These are phyloP conservation scores for Aspergillus carbonarius DNA, from an alignment of 2,329 filamentous ascomycete species.

Conservation along the genomic window DNA sequence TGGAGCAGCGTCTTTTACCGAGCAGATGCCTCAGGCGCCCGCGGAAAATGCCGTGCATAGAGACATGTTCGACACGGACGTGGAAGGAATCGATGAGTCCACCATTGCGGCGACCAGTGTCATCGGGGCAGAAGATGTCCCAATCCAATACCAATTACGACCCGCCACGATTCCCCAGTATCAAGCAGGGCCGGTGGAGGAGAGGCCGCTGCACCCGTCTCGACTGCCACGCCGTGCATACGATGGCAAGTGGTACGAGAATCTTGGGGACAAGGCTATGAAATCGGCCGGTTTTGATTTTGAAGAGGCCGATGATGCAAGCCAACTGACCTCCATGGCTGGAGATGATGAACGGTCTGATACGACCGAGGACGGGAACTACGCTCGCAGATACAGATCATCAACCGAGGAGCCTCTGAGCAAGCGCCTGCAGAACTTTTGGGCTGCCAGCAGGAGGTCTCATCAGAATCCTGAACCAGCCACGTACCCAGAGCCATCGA, in stretches of 20 bases:
- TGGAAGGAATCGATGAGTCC: slow-evolving; percentile 45
- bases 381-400: slow-evolving; percentile 27
- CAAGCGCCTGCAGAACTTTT: slow-evolving; percentile 40
- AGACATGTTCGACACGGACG: slow-evolving; percentile 45
- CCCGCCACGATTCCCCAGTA: slow-evolving; percentile 20
- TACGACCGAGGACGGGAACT: slow-evolving; percentile 30
- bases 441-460: slow-evolving; percentile 33
- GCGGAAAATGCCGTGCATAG: slow-evolving; percentile 21
- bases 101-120: slow-evolving; percentile 43
- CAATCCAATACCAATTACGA: slow-evolving; percentile 20
- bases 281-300: slow-evolving; percentile 39
- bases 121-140: slow-evolving; percentile 33
- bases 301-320: slow-evolving; percentile 33
- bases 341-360: slow-evolving; percentile 33
- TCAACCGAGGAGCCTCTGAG: slow-evolving; percentile 35
- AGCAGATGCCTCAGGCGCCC: slow-evolving; percentile 18
- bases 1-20: slow-evolving; percentile 13
- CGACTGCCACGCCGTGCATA: slow-evolving; percentile 26
- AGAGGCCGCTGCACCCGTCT: slow-evolving; percentile 21
- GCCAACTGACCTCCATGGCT: slow-evolving; percentile 30
- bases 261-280: slow-evolving; percentile 34
- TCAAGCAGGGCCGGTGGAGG: slow-evolving; percentile 20
- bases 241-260: slow-evolving; percentile 34
- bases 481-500: slow-evolving; percentile 18
- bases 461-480: slow-evolving; percentile 22